Conservation (phyloP, 2,329 filamentous ascomycete species). For the Microdochium trichocladiopsis region DNA sequence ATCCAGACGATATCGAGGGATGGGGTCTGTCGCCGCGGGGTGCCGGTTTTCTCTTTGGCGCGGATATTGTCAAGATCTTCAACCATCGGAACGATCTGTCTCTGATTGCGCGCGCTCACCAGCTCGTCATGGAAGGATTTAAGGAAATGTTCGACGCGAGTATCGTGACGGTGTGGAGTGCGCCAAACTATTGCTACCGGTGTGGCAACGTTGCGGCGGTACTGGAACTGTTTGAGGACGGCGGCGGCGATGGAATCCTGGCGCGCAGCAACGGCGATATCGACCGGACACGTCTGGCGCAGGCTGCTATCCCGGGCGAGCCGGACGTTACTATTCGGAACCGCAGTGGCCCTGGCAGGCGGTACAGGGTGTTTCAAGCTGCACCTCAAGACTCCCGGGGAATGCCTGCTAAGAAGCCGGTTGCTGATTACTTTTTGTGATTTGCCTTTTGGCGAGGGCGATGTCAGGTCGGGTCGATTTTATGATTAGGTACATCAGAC, state of each 20-base stretch:
- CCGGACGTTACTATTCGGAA: conserved; percentile 33
- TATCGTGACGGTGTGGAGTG: conserved; percentile 98
- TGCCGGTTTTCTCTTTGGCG: conserved; percentile 91
- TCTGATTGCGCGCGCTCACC: conserved; percentile 88
- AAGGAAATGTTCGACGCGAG: conserved; percentile 98
- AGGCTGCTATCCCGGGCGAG: conserved; percentile 26
- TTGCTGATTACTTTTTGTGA: conserved; percentile 90
- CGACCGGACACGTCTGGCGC: conserved; percentile 36
- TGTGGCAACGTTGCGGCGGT: conserved; percentile 96
- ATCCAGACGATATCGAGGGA: conserved; percentile 95
- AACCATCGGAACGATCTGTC: conserved; percentile 91
- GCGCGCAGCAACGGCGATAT: conserved; percentile 66
- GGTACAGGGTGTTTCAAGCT: conserved; percentile 94
- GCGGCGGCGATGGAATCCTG: conserved; percentile 64
- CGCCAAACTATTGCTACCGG: conserved; percentile 93
- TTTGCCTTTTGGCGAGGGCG: too few species aligned
- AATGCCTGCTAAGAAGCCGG: conserved; percentile 98
- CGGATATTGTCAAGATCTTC: conserved; percentile 92
- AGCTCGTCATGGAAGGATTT: conserved; percentile 98
- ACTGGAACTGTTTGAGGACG: conserved; percentile 84
- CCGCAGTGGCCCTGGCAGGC: conserved; percentile 67
- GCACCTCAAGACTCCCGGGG: conserved; percentile 92
- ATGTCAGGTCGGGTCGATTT: too few species aligned
- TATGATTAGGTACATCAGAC: too few species aligned
- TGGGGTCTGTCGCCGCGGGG: conserved; percentile 94